Base-by-base conservation (phyloP, 2,329 filamentous ascomycete species). In the Colletotrichum euphorbiae region DNA sequence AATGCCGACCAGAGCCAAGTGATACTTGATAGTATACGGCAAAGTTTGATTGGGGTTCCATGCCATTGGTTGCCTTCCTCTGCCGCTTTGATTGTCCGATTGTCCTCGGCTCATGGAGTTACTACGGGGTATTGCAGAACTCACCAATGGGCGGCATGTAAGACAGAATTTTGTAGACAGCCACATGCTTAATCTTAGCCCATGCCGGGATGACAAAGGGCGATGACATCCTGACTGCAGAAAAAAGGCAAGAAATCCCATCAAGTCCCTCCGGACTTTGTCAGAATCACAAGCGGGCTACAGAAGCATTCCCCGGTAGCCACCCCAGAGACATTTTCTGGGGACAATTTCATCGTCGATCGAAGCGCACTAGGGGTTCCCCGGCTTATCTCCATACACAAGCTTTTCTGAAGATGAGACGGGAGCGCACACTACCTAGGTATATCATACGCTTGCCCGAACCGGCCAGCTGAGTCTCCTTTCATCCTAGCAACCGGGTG, bases 321-420 rank as follows among this genome's bases (percentile, higher is more conserved):
- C n/a, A n/a, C n/a, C 13, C 28, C 15, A 33, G 24, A 19, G 17
- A 51, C 31, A 51, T 31, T 2, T 31, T 12, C 24, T 28, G 12
- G 6, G 28, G 15, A 13, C 17, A 13, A 52, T 52, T 28, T 9
- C 48, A 52, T 13, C 48, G 15, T 36, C 48, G 48, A 52, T 52
- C 28, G 9, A 7, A 3, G 7, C 24, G 31, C 11, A 0, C 48
- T 24, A 51, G 48, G 48, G 19, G 8, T 17, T 13, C 38, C 33
- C 51, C 51, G 21, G 31, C 13, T 12, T 55, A 8, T n/a, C 11
- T 12, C 51, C 7, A 3, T 11, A 55, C 31, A 17, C 51, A 54
- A 54, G 51, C 51, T 38, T 38, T 54, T 28, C 19, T 36, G 48
- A 19, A 54, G 31, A 24, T 24, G 17, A 24, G 62, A 66, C 46